Evolutionary conservation across 495 filamentous ascomycete genomes (phyloP).

Genomic region (Hyaloscypha finlandica): DNA sequence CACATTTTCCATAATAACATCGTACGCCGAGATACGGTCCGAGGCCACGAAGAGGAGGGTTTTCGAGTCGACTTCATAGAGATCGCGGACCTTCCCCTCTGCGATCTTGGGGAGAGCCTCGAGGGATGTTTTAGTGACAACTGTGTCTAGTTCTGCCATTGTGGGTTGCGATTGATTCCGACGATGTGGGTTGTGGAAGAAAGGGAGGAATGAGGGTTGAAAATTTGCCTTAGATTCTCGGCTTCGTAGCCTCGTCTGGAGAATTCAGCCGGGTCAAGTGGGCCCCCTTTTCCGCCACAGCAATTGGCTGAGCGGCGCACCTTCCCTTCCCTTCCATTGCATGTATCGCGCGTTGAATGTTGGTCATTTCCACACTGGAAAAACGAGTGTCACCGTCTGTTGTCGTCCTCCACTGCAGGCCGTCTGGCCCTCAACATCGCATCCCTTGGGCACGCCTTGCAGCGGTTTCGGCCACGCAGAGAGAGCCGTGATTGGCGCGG

Average conservation of each 20-base stretch:
- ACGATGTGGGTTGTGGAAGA: too few species aligned
- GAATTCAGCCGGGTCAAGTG: too few species aligned
- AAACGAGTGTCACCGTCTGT: background rate
- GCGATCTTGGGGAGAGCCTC: conserved; percentile 39
- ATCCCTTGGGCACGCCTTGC: too few species aligned
- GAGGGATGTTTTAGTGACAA: conserved; percentile 22
- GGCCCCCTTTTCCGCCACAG: too few species aligned
- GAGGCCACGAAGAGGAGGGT: conserved; percentile 86
- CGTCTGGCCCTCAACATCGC: too few species aligned
- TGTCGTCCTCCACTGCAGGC: background rate
- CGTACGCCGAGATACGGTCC: conserved; percentile 93
- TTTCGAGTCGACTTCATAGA: conserved; percentile 73
- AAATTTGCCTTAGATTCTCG: too few species aligned
- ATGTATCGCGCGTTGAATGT: too few species aligned
- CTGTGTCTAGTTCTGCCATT: conserved; percentile 8
- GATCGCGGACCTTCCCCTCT: conserved; percentile 75
- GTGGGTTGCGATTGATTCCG: background rate
- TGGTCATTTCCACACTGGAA: background rate
- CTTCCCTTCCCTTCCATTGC: background rate
- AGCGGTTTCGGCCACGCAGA: background rate
- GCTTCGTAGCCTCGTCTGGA: too few species aligned
- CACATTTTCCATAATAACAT: conserved; percentile 59
- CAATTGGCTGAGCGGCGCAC: too few species aligned
- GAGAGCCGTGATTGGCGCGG: background rate
- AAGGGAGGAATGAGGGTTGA: too few species aligned